phyloP scores from a whole-genome alignment of 2,329 filamentous ascomycete genomes.

The Truncatella angustata region DNA sequence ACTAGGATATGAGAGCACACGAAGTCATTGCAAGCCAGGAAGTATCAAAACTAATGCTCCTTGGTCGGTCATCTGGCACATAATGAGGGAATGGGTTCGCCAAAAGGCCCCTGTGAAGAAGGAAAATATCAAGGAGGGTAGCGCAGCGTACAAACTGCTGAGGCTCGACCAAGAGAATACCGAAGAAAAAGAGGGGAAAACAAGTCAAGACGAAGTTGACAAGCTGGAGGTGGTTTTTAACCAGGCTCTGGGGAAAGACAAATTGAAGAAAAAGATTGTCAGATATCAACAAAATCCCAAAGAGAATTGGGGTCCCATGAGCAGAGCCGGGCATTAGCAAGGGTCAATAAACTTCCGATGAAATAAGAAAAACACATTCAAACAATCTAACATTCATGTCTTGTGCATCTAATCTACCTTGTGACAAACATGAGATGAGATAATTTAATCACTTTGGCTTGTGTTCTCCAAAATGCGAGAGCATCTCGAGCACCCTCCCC shows the following conservation, averaged over 20 bases:
- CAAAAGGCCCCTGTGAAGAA: conserved; percentile 78
- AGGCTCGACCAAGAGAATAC: conserved; percentile 38
- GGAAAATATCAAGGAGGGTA: conserved; percentile 66
- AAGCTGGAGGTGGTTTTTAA: conserved; percentile 63
- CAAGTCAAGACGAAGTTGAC: conserved; percentile 26
- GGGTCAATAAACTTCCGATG: conserved; percentile 24
- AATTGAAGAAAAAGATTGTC: conserved; percentile 66
- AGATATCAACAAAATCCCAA: conserved; percentile 88
- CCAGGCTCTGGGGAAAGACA: conserved; percentile 71
- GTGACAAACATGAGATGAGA: background rate
- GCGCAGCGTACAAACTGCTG: conserved; percentile 70
- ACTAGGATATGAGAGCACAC: conserved; percentile 77
- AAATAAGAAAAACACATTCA: background rate
- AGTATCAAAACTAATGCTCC: conserved; percentile 93
- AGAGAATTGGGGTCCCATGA: conserved; percentile 92
- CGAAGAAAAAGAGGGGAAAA: conserved; percentile 13
- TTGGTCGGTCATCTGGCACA: conserved; percentile 85
- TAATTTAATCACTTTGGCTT: too few relatives aligned
- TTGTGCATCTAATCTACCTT: too few relatives aligned
- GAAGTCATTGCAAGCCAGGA: conserved; percentile 85
- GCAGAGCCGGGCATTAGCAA: conserved; percentile 57
- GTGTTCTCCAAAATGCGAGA: too few relatives aligned
- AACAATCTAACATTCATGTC: background rate
- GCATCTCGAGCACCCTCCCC: too few relatives aligned
- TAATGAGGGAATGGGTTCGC: conserved; percentile 88